phyloP scores from a whole-genome alignment of 78 protist genomes.

The Dictyostelium capitatum region DNA sequence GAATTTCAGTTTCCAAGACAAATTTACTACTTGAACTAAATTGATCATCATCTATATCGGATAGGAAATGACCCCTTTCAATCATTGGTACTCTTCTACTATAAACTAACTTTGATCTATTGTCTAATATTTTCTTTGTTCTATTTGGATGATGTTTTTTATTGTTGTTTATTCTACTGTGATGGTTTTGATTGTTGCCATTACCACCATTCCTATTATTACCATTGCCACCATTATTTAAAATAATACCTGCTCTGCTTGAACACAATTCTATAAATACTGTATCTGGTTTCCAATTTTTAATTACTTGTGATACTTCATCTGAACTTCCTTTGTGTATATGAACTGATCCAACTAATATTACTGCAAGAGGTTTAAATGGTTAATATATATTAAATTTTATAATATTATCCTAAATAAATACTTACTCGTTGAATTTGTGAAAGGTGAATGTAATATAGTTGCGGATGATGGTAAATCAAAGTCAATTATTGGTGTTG shows the following conservation, averaged over 20 bases:
- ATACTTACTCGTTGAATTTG: conserved; percentile 65
- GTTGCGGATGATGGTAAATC: conserved; percentile 74
- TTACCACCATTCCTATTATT: not conserved
- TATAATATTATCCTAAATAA: not conserved
- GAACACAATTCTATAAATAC: conserved; percentile 68
- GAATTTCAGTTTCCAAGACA: not conserved
- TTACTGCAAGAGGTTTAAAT: conserved; percentile 46
- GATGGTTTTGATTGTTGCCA: not conserved
- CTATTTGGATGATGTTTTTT: not conserved
- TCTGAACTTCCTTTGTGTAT: conserved; percentile 72
- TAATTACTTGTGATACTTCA: conserved; percentile 64
- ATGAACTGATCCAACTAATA: conserved; percentile 75
- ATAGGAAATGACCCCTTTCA: not conserved
- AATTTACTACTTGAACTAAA: not conserved
- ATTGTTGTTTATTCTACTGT: not conserved
- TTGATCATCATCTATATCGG: conserved; percentile 16
- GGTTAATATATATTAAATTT: not conserved
- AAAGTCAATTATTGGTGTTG: conserved; percentile 24
- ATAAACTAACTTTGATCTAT: not conserved
- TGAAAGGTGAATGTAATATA: conserved; percentile 51
- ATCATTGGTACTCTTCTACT: conserved; percentile 2
- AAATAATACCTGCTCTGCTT: conserved; percentile 66
- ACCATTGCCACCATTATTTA: not conserved
- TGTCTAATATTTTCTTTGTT: not conserved
- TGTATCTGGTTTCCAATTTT: conserved; percentile 70